These are phyloP conservation scores for Calonectria pseudoturangicola DNA, from an alignment of 2,329 filamentous ascomycete species.

Conservation along the genomic window DNA sequence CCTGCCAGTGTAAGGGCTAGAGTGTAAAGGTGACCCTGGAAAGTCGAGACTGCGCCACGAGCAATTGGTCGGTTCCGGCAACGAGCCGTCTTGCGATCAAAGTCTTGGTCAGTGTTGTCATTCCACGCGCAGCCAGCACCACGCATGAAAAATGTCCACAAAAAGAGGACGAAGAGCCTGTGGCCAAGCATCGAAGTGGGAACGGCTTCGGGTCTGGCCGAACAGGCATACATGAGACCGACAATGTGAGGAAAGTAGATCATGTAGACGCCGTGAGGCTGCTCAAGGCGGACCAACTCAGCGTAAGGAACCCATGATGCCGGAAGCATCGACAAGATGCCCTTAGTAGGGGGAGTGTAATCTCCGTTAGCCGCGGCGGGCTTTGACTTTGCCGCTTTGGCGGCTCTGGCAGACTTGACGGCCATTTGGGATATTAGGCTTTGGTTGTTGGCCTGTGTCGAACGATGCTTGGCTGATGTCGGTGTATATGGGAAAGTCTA, in stretches of 20 bases:
- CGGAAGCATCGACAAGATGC: constrained; percentile 66
- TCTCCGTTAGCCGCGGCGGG: background rate
- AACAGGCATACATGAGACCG: constrained; percentile 66
- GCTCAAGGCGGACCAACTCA: constrained; percentile 71
- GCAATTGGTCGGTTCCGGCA: constrained; percentile 69
- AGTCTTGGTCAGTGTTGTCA: constrained; percentile 72
- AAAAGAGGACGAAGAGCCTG: constrained; percentile 62
- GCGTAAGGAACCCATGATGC: constrained; percentile 72
- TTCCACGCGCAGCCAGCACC: constrained; percentile 69
- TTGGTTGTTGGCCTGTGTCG: background rate
- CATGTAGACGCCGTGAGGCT: constrained; percentile 70
- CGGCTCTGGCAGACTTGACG: constrained; percentile 17
- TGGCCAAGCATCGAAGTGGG: constrained; percentile 42
- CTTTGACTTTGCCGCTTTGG: background rate
- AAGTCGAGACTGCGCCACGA: constrained; percentile 67
- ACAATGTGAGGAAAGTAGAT: constrained; percentile 70
- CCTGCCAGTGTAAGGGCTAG: constrained; percentile 22
- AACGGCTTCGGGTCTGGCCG: constrained; percentile 61
- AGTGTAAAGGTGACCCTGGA: constrained; percentile 60
- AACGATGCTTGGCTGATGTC: background rate
- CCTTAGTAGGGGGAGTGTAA: constrained; percentile 67
- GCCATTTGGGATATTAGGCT: constrained; percentile 19
- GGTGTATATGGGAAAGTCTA: background rate
- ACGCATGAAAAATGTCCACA: constrained; percentile 67
- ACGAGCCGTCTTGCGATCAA: constrained; percentile 71